Evolutionary conservation across 345 rosid genomes (phyloP).

Genomic region (Populus simonii): DNA sequence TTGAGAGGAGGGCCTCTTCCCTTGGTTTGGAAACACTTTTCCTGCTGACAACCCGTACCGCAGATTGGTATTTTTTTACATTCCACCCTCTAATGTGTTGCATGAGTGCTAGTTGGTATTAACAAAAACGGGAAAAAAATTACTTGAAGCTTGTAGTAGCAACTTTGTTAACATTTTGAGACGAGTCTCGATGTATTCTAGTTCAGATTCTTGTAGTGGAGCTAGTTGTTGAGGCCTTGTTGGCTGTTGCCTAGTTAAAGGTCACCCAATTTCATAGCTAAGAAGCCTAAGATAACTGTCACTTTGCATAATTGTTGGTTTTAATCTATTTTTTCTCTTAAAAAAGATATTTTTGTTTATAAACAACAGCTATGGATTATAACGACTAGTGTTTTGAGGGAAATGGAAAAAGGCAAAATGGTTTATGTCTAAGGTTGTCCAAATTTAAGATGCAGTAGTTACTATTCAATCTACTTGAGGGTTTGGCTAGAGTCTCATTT

Average conservation of each 20-base stretch:
- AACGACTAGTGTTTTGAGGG: neutral
- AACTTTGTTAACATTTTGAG: neutral
- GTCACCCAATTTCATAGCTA: neutral
- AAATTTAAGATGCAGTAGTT: neutral
- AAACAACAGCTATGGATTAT: too few species aligned
- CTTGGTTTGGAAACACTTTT: constrained; percentile 74
- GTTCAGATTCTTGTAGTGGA: neutral
- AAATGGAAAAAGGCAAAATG: neutral
- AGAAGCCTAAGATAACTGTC: neutral
- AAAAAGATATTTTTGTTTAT: neutral
- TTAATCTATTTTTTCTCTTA: neutral
- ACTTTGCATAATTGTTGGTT: neutral
- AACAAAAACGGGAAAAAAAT: too few species aligned
- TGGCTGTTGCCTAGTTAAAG: neutral
- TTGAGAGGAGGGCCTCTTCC: constrained; percentile 80
- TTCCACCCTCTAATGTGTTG: neutral
- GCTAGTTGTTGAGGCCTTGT: neutral
- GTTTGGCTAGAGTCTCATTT: neutral
- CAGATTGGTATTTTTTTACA: constrained; percentile 65
- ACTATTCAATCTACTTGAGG: neutral
- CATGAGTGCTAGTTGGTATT: neutral
- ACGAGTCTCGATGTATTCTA: neutral
- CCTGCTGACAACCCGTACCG: constrained; percentile 82
- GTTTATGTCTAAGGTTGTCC: neutral
- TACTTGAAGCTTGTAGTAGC: neutral